Evolutionary conservation across 345 rosid species (phyloP).

Genomic region (Ceriops zippeliana): DNA sequence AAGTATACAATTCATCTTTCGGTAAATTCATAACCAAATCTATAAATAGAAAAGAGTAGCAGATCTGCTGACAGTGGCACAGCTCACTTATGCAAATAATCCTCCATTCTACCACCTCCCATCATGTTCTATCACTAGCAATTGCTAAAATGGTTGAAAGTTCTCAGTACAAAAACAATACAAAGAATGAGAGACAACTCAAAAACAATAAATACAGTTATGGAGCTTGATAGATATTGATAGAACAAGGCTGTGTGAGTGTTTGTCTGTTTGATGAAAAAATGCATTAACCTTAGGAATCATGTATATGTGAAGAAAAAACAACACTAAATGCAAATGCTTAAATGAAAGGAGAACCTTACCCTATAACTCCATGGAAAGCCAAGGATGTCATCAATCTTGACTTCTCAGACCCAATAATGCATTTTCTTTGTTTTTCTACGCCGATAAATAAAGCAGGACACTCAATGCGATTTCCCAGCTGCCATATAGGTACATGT

Average conservation of each 20-base stretch:
- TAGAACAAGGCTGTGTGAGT: too few relatives aligned
- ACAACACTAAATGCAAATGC: conserved; percentile 10
- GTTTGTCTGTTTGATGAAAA: too few relatives aligned
- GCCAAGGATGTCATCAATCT: conserved; percentile 46
- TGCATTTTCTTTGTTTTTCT: conserved; percentile 49
- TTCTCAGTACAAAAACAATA: too few relatives aligned
- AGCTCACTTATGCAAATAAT: too few relatives aligned
- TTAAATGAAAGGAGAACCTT: conserved; percentile 22
- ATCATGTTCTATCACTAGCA: too few relatives aligned
- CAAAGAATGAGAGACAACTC: too few relatives aligned
- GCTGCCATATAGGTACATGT: conserved; percentile 28
- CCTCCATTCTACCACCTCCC: too few relatives aligned
- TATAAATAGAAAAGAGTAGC: background rate
- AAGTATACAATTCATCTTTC: background rate
- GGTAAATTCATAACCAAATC: background rate
- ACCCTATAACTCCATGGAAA: conserved; percentile 58
- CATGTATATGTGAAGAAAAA: background rate
- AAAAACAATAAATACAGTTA: too few relatives aligned
- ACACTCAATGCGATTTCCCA: conserved; percentile 34
- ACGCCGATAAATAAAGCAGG: conserved; percentile 59
- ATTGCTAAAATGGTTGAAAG: too few relatives aligned
- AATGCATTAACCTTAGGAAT: background rate
- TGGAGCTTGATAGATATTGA: too few relatives aligned
- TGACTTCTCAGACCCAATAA: conserved; percentile 50
- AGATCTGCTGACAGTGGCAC: too few relatives aligned